Base-by-base conservation (phyloP, 1,139 yeast species). In the Zygoascus meyerae region DNA sequence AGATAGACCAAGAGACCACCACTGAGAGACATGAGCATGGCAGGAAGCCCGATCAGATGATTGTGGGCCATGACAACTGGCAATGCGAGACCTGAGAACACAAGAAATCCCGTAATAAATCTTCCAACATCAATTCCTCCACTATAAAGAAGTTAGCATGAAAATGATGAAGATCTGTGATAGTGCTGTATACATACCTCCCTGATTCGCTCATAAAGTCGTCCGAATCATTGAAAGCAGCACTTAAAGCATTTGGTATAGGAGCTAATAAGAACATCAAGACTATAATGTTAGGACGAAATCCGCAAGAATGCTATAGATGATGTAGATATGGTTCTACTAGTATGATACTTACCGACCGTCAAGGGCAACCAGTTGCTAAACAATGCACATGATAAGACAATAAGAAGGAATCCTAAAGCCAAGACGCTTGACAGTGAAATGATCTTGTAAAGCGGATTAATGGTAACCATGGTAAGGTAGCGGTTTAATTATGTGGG, bases 321-420 rank as follows among this genome's bases (percentile, higher is more conserved):
- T 29, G 11, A 29, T 29, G 11, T 11, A 11, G 10, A 29, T 11
- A 29, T 29, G 31, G 10, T 11, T 9, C 9, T 29, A 29, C n/a
- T 28, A 28, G 9, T 9, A 35, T n/a, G 39, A 8, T 28, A 62
- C 70, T 41, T 53, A 55, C 81, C 82, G 51, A 78, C 77, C 41
- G 81, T 69, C 36, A 83, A 71, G 2, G 95, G 94, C 54, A 77
- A 72, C 95, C 95, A 86, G 63, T 83, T 84, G 45, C 84, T 83
- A 61, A 74, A 81, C 15, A 84, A 71, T 5, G 83, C 82, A 18
- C 90, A 86, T 12, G 94, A 86, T 16, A 86, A 72, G n/a, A 86
- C 81, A 43, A 85, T 81, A 49, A 85, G 70, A 40, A 86, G 74
- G 57, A 86, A 86, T 10, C 95, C 95, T 62, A 82, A 71, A 1